Percentiles rank a stretch among this genome's conserved stretches.
Conservation (phyloP, 352 stramenopile genomes). For the Pythium sp. region DNA sequence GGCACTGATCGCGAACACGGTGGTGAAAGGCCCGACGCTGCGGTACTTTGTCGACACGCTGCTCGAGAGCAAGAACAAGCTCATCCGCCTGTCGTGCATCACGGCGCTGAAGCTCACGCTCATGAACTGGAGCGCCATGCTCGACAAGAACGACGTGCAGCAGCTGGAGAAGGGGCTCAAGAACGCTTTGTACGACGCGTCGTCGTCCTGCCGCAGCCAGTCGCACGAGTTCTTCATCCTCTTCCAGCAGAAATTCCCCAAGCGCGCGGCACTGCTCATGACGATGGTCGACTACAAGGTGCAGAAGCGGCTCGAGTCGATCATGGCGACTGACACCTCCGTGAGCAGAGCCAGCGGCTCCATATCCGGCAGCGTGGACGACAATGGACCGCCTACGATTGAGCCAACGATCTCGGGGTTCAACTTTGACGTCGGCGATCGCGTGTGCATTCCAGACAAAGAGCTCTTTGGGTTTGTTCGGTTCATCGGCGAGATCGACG, state of each 20-base stretch:
- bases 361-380: constrained; percentile 45
- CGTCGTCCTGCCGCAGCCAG: constrained; percentile 62
- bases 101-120: constrained; percentile 50
- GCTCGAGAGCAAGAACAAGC: constrained; percentile 80
- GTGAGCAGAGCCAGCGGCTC: constrained; percentile 19
- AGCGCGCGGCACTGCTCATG: constrained; percentile 63
- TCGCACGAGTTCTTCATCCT: constrained; percentile 65
- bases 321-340: constrained; percentile 26
- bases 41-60: constrained; percentile 71
- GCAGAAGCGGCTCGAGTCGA: constrained; percentile 70
- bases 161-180: constrained; percentile 77
- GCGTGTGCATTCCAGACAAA: constrained; percentile 83
- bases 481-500: constrained; percentile 68
- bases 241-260: constrained; percentile 80
- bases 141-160: constrained; percentile 81
- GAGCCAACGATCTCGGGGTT: constrained; percentile 31
- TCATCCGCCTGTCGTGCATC: constrained; percentile 77
- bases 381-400: constrained; percentile 22
- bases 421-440: constrained; percentile 62
- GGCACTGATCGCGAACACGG: constrained; percentile 53
- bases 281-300: constrained; percentile 79
- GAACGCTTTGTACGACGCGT: constrained; percentile 72
- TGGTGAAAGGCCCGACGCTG: constrained; percentile 74
- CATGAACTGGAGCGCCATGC: constrained; percentile 60
- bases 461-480: constrained; percentile 82